Evolutionary conservation across 305 asterid species (phyloP).

Genomic region (Fraxinus dipetala): DNA sequence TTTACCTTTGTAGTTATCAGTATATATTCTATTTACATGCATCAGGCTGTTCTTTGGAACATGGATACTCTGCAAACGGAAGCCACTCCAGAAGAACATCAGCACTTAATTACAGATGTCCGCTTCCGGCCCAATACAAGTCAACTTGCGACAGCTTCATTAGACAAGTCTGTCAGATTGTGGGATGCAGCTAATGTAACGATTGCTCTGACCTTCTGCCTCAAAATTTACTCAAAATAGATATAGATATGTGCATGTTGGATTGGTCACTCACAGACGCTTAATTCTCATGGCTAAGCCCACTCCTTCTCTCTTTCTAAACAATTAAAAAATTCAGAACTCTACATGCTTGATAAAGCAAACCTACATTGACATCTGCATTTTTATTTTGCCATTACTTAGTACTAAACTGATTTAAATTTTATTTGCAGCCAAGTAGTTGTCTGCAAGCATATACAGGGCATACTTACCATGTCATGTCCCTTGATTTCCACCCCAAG

Average conservation of each 20-base stretch:
- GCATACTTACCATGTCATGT: slow-evolving; percentile 71
- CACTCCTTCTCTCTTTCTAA: neutral
- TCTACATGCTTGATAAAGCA: neutral
- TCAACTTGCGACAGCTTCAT: slow-evolving; percentile 89
- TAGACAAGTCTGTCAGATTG: slow-evolving; percentile 87
- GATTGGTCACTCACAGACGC: neutral
- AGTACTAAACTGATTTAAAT: slow-evolving; percentile 22
- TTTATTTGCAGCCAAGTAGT: slow-evolving; percentile 76
- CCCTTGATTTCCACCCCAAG: slow-evolving; percentile 94
- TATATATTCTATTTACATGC: neutral
- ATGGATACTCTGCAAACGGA: slow-evolving; percentile 88
- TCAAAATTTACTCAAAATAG: neutral
- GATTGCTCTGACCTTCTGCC: slow-evolving; percentile 11
- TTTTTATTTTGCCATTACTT: neutral
- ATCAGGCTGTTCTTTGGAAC: slow-evolving; percentile 96
- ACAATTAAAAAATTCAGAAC: neutral
- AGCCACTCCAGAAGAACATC: slow-evolving; percentile 83
- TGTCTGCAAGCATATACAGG: slow-evolving; percentile 76
- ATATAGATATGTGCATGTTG: neutral
- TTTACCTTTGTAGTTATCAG: neutral
- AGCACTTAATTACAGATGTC: slow-evolving; percentile 74
- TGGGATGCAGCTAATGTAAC: slow-evolving; percentile 95
- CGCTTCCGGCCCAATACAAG: slow-evolving; percentile 93
- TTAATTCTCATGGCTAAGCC: neutral
- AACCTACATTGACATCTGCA: neutral